Base-by-base conservation (phyloP, 495 filamentous ascomycete genomes). In the Annulohypoxylon nitens region DNA sequence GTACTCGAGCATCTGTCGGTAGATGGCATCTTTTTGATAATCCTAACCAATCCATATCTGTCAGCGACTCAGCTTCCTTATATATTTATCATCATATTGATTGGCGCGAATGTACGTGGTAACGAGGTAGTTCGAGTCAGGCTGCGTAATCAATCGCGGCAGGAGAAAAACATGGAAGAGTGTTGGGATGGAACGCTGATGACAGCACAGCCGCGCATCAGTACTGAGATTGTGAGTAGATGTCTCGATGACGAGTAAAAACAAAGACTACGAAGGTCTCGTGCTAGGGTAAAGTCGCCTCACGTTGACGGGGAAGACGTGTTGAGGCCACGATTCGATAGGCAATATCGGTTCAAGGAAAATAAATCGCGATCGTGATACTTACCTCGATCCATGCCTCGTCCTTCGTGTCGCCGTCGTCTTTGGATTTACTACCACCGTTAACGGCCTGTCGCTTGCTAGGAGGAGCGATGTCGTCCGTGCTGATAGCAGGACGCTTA, bases 21-120 rank as follows among this genome's bases (percentile, higher is more conserved):
- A 90, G 77, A 99, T 98, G 66, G 96, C 96, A 86, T 97, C 96
- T 81, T 99, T 99, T 84, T 97, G 94, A 78, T 93, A 98, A 74
- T 91, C 89, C 96, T 99, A 79, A 79, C 81, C 76, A 80, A 76
- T 76, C 79, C 78, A 77, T 64, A 63, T 75, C 67, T 70, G 66
- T 78, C 71, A 78, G 77, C 70, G 65, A 75, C 65, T 65, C 59
- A 55, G 53, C 36, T 20, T 65, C 63, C 65, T 61, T 67, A 37
- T 65, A 61, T 61, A 63, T 51, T 30, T 34, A 60, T 75, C 59
- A 71, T 67, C 59, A 71, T 67, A 53, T 67, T 62, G 73, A 63
- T 61, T 63, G 64, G 74, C 60, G 65, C 62, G 62, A 71, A 61
- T 74, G 53, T 71, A 71, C 54, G 70, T 71, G 36, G 69, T 75